Evolutionary conservation across 345 rosid genomes (phyloP).

Genomic region (Brassica incana): DNA sequence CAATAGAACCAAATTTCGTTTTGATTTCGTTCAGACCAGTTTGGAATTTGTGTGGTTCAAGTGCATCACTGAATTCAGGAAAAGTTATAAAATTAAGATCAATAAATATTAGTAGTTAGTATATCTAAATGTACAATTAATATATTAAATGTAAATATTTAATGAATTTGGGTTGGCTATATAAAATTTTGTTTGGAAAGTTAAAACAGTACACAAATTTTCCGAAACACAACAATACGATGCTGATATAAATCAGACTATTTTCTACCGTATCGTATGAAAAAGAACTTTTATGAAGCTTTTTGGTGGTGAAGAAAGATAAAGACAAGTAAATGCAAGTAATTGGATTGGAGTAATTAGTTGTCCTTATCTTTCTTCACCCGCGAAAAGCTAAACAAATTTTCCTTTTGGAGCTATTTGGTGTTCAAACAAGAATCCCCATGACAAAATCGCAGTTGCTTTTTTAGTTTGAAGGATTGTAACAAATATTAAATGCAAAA

Average conservation of each 20-base stretch:
- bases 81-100: neutral
- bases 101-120: neutral
- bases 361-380: constrained; percentile 28
- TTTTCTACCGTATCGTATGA: neutral
- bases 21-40: neutral
- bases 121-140: neutral
- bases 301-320: neutral
- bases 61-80: neutral
- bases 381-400: constrained; percentile 29
- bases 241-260: neutral
- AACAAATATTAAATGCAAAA: constrained; percentile 20
- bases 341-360: constrained; percentile 5
- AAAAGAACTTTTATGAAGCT: neutral
- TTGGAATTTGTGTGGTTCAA: neutral
- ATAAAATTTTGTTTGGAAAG: neutral
- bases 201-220: neutral
- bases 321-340: constrained; percentile 12
- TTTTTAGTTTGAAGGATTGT: constrained; percentile 33
- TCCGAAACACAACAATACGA: neutral
- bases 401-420: constrained; percentile 27
- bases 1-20: neutral
- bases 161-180: neutral
- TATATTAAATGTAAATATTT: neutral
- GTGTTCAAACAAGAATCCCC: constrained; percentile 45
- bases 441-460: constrained; percentile 46